Conservation (phyloP, 192 early-diverging fungal species). For the Dispira simplex region DNA sequence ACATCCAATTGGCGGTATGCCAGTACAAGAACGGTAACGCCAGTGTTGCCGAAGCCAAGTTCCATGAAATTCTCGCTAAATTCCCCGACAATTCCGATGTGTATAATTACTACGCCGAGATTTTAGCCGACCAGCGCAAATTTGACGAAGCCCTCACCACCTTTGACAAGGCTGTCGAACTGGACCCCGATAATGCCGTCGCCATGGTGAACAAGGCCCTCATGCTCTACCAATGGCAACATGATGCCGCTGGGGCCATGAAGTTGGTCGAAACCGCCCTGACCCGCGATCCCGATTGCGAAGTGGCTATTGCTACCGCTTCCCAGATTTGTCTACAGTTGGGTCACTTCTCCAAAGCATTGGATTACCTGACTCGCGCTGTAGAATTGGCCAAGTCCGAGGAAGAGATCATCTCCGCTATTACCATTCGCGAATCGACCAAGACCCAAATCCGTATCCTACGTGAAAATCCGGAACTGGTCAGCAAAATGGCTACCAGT, state of each 20-base stretch:
- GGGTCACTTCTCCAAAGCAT: slow-evolving; percentile 72
- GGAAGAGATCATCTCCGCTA: slow-evolving; percentile 73
- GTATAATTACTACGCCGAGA: slow-evolving; percentile 96
- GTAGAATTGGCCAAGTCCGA: slow-evolving; percentile 75
- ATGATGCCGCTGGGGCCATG: slow-evolving; percentile 60
- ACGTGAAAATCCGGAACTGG: slow-evolving; percentile 34
- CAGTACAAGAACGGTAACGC: slow-evolving; percentile 80
- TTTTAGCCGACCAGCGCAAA: slow-evolving; percentile 72
- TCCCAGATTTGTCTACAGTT: slow-evolving; percentile 72
- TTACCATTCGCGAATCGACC: slow-evolving; percentile 50
- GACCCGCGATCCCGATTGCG: slow-evolving; percentile 88
- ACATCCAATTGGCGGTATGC: slow-evolving; percentile 91
- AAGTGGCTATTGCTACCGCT: slow-evolving; percentile 74
- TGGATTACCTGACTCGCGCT: slow-evolving; percentile 67
- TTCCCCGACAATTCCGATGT: slow-evolving; percentile 76
- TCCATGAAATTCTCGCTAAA: slow-evolving; percentile 58
- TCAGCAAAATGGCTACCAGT: slow-evolving; percentile 19
- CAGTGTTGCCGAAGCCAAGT: slow-evolving; percentile 53
- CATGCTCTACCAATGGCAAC: slow-evolving; percentile 58
- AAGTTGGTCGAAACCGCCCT: slow-evolving; percentile 60
- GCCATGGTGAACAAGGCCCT: slow-evolving; percentile 97
- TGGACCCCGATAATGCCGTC: slow-evolving; percentile 71
- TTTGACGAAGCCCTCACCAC: slow-evolving; percentile 65
- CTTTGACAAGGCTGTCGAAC: slow-evolving; percentile 78
- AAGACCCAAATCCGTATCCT: slow-evolving; percentile 38